Evolutionary conservation across 768 basidiomycete genomes (phyloP).

Genomic region (Leccinum subtestaceum): DNA sequence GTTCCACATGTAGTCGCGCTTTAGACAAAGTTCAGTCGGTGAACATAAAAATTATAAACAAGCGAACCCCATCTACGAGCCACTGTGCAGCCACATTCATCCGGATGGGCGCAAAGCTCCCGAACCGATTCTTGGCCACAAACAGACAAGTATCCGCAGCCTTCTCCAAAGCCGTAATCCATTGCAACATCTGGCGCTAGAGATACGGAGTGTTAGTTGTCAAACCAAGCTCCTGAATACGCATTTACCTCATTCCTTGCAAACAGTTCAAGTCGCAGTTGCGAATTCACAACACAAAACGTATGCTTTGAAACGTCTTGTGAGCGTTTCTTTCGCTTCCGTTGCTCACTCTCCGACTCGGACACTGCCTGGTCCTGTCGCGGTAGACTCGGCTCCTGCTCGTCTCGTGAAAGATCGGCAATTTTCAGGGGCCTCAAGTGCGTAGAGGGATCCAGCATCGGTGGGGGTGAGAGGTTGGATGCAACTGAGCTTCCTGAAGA

Average conservation of each 20-base stretch:
- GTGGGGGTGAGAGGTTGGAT: constrained; percentile 42
- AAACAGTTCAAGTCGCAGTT: constrained; percentile 81
- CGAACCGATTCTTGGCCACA: constrained; percentile 80
- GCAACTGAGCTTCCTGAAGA: constrained; percentile 38
- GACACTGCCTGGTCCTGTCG: constrained; percentile 3
- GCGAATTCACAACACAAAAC: constrained; percentile 90
- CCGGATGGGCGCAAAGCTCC: constrained; percentile 90
- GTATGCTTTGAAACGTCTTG: constrained; percentile 87
- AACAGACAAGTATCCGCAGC: constrained; percentile 76
- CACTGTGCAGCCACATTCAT: constrained; percentile 94
- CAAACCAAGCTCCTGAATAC: not conserved
- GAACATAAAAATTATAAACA: not conserved
- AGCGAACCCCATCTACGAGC: constrained; percentile 92
- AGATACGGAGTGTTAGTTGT: constrained; percentile 3
- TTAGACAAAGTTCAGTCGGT: constrained; percentile 7
- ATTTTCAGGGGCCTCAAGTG: constrained; percentile 54
- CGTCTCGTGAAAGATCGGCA: constrained; percentile 14
- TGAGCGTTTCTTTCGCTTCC: constrained; percentile 45
- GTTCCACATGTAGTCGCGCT: constrained; percentile 99
- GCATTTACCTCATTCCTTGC: constrained; percentile 76
- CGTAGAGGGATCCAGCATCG: constrained; percentile 83
- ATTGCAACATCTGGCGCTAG: constrained; percentile 94
- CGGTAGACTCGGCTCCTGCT: constrained; percentile 23
- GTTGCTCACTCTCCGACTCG: constrained; percentile 36
- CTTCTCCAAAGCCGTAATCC: constrained; percentile 88